Evolutionary conservation across 148 eudicot genomes (phyloP).

Genomic region (Vaccinium myrtillus): DNA sequence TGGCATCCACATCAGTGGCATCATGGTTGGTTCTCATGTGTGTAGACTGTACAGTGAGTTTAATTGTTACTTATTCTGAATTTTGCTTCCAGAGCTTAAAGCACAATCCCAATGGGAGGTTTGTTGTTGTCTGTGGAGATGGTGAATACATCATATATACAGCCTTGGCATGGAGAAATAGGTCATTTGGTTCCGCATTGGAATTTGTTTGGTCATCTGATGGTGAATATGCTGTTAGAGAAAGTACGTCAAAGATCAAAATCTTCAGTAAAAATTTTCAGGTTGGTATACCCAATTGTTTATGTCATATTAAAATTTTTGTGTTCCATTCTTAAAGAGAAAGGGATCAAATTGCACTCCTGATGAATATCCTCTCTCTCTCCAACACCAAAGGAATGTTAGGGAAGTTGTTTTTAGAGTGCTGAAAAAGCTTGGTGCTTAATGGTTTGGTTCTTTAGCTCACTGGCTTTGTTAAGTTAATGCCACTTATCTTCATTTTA

Average conservation of each 20-base stretch:
- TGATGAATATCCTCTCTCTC: not conserved
- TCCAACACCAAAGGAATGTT: not conserved
- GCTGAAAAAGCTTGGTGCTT: not conserved
- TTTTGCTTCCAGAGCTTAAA: slow-evolving; percentile 61
- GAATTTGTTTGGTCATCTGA: slow-evolving; percentile 95
- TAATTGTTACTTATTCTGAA: not conserved
- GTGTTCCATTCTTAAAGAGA: not conserved
- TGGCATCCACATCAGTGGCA: not conserved
- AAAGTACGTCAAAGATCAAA: slow-evolving; percentile 97
- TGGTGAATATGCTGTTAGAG: slow-evolving; percentile 96
- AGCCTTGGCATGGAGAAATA: slow-evolving; percentile 93
- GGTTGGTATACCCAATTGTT: slow-evolving; percentile 47
- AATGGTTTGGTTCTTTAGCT: not conserved
- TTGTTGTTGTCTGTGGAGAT: slow-evolving; percentile 97
- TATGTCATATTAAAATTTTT: not conserved
- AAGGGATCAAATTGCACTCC: not conserved
- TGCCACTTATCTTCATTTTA: not conserved
- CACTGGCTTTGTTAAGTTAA: not conserved
- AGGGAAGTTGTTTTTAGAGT: not conserved
- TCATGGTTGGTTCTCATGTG: not conserved
- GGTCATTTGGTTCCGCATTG: slow-evolving; percentile 92
- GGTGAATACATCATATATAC: slow-evolving; percentile 92
- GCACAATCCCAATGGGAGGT: slow-evolving; percentile 99
- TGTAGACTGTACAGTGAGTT: not conserved
- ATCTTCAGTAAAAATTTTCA: slow-evolving; percentile 80